Evolutionary conservation across 768 basidiomycete genomes (phyloP), one percentile per base, ranked within the genome.

Genomic region (Boletus patriciae): DNA sequence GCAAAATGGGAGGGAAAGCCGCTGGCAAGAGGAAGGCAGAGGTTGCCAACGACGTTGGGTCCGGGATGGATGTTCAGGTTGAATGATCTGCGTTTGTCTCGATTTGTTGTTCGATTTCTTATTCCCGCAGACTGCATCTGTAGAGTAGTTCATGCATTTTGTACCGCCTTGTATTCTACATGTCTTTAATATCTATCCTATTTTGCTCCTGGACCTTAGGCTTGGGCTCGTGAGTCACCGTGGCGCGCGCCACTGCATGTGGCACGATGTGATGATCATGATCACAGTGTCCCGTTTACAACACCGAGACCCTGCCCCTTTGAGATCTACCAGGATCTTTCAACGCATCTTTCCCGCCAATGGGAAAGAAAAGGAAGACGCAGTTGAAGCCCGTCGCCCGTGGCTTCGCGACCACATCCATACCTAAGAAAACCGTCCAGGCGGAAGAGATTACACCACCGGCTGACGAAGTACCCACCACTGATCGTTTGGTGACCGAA

Each of bases 341-440:
- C 36, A 46, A 41, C 47, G 6, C 31, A 16, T 36, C 33, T 25
- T 42, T 42, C 31, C 21, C 50, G 45, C 21, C 50, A 43, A 90
- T 90, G 89, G 78, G 85, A 57, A 93, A 92, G 78, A 92, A 90
- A 78, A 93, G 87, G 80, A 93, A 90, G 75, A 83, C 85, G 7
- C 86, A 90, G 69, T 69, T 88, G 64, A 91, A 89, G 73, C 83
- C 87, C 21, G 77, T 88, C 41, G 81, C 72, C 41, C 84, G 92
- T 53, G 90, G 89, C 16, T 92, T 93, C 65, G 85, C 87, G 43
- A 91, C 91, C 6, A 88, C 86, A 19, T 93, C 92, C 12, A 79
- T 92, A 27, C 88, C 90, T 31, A 92, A 92, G 79, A 93, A 91
- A 73, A 72, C 74, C 42, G 68, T 74, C 16, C 75, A 72, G 40